Conservation (phyloP, 345 rosid species). For the Sonneratia caseolaris region DNA sequence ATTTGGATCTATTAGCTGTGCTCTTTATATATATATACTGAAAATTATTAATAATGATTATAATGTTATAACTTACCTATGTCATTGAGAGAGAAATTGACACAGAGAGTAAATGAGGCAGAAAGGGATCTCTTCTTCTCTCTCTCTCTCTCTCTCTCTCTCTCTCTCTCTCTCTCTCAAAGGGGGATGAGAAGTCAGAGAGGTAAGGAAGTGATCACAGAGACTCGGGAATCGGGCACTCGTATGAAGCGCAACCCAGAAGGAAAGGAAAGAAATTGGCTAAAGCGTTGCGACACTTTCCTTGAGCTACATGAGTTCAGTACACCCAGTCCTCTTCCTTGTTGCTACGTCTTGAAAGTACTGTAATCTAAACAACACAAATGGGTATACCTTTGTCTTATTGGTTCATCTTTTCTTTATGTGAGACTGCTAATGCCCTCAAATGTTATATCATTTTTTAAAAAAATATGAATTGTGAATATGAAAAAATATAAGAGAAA, state of each 20-base stretch:
- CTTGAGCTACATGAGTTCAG: constrained; percentile 23
- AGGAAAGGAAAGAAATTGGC: constrained; percentile 4
- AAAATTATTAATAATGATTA: no score
- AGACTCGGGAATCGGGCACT: constrained; percentile 24
- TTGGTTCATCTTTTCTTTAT: no score
- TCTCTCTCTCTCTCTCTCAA: neutral
- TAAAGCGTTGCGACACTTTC: constrained; percentile 8
- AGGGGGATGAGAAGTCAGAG: constrained; percentile 10
- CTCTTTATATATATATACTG: no score
- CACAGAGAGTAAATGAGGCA: constrained; percentile 4
- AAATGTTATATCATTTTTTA: no score
- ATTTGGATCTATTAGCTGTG: no score
- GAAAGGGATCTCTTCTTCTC: neutral
- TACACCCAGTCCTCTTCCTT: constrained; percentile 9
- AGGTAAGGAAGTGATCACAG: constrained; percentile 8
- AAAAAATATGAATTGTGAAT: no score
- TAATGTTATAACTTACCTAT: no score
- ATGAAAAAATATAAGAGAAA: no score
- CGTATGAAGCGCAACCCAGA: constrained; percentile 1
- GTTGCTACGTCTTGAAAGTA: neutral
- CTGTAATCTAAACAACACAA: neutral
- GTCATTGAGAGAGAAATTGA: constrained; percentile 4
- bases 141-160: no score
- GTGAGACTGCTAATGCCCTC: no score
- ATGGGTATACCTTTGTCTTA: no score